Percentiles rank a stretch among this genome's conserved stretches.
phyloP scores from a whole-genome alignment of 2,329 filamentous ascomycete genomes.

The Colletotrichum phormii region DNA sequence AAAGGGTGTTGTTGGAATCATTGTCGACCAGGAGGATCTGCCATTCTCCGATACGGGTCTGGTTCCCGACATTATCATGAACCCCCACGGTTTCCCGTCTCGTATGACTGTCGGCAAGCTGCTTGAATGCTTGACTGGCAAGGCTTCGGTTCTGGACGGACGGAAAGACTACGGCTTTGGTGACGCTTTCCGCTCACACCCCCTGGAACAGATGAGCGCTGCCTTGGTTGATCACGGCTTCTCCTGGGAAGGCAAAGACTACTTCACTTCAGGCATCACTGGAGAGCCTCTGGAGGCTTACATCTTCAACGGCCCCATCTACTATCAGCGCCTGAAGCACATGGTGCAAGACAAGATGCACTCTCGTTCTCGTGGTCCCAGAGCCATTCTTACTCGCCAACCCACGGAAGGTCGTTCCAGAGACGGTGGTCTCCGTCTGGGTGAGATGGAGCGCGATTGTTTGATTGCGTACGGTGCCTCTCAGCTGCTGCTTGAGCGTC shows the following conservation, averaged over 20 bases:
- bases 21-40: slow-evolving; percentile 96
- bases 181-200: slow-evolving; percentile 84
- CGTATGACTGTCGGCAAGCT: slow-evolving; percentile 99
- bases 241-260: slow-evolving; percentile 97
- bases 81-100: slow-evolving; percentile 98
- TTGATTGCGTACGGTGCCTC: slow-evolving; percentile 96
- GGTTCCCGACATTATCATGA: slow-evolving; percentile 99
- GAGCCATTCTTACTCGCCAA: slow-evolving; percentile 92
- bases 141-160: slow-evolving; percentile 88
- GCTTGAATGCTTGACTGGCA: slow-evolving; percentile 93
- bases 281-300: slow-evolving; percentile 95
- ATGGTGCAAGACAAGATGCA: slow-evolving; percentile 99
- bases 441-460: slow-evolving; percentile 99
- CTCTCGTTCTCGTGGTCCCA: slow-evolving; percentile 88
- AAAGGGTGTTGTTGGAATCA: slow-evolving; percentile 97
- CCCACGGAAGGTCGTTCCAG: slow-evolving; percentile 95
- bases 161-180: slow-evolving; percentile 86
- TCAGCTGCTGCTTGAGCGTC: slow-evolving; percentile 88
- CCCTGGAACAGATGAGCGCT: slow-evolving; percentile 89
- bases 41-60: slow-evolving; percentile 93
- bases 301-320: slow-evolving; percentile 98
- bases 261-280: slow-evolving; percentile 93
- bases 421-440: slow-evolving; percentile 90
- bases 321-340: slow-evolving; percentile 99
- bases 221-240: slow-evolving; percentile 90